Evolutionary conservation across 768 basidiomycete species (phyloP), one percentile per base, ranked within the genome.

Genomic region (Tricholoma furcatifolium): DNA sequence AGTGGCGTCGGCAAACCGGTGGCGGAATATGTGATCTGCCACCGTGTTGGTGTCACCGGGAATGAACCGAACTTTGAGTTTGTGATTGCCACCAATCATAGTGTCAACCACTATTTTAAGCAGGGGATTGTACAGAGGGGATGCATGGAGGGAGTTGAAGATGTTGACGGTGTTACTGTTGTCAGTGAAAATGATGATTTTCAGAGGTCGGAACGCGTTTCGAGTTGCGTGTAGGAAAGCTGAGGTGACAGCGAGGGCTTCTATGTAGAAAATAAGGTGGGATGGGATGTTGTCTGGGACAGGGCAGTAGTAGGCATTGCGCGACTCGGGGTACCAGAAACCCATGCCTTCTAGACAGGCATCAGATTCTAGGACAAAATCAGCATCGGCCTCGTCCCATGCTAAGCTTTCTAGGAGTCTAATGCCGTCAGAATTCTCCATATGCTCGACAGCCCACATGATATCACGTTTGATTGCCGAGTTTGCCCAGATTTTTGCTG

Each of bases 221-320:
- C n/a, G n/a, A n/a, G n/a, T n/a, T n/a, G 67, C 66, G 45, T 71
- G 61, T 14, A 59, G 56, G 27, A 47, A 67, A 67, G 12, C 68
- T n/a, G n/a, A n/a, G n/a, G n/a, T n/a, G n/a, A n/a, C n/a, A n/a
- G n/a, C n/a, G n/a, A n/a, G n/a, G n/a, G n/a, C n/a, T n/a, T n/a
- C n/a, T n/a, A n/a, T n/a, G n/a, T n/a, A n/a, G n/a, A n/a, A n/a
- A n/a, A n/a, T 71, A 7, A 48, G 43, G 6, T 48, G 39, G 0
- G 21, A 8, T 0, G 49, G 44, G 0, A 50, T 40, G 31, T 54
- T 42, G 7, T 32, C 10, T 1, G 48, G 56, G 4, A 44, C 36
- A 1, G 38, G 11, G 4, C 53, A 41, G 24, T 61, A 57, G 30
- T 24, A 66, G 4, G 14, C 62, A 51, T 9, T 60, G 45, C 17